Conservation (phyloP, 73 alveolate species). For the Paramecium sexaurelia region DNA sequence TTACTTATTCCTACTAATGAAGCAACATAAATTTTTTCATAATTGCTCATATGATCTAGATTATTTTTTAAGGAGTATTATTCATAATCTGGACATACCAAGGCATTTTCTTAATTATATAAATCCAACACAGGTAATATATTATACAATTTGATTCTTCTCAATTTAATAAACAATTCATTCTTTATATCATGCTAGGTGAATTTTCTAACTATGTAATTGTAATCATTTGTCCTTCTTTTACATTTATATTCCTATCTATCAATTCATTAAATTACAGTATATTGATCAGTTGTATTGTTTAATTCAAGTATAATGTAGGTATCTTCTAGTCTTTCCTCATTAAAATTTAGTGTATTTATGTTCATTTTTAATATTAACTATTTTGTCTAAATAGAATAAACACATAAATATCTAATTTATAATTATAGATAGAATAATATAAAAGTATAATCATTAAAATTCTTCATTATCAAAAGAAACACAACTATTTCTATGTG, state of each 20-base stretch:
- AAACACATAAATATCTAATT: no score
- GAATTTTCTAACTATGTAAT: neutral
- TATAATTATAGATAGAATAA: neutral
- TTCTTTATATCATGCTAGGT: neutral
- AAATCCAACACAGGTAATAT: constrained; percentile 1
- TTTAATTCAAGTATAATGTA: neutral
- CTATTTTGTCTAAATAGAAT: no score
- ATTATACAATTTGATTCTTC: neutral
- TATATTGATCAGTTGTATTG: neutral
- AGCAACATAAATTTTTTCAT: neutral
- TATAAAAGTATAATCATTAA: neutral
- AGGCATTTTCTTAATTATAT: neutral
- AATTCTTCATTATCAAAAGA: neutral
- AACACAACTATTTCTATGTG: constrained; percentile 28
- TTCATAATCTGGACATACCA: neutral
- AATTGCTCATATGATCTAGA: neutral
- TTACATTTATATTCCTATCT: neutral
- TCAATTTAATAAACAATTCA: neutral
- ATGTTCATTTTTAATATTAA: neutral
- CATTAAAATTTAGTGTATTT: neutral
- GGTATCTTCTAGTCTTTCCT: neutral
- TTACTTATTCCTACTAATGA: neutral
- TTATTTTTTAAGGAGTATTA: neutral
- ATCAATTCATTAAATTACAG: neutral
- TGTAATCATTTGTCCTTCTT: neutral